phyloP scores from a whole-genome alignment of 2,329 filamentous ascomycete species.

The Sarocladiaceae sp. region DNA sequence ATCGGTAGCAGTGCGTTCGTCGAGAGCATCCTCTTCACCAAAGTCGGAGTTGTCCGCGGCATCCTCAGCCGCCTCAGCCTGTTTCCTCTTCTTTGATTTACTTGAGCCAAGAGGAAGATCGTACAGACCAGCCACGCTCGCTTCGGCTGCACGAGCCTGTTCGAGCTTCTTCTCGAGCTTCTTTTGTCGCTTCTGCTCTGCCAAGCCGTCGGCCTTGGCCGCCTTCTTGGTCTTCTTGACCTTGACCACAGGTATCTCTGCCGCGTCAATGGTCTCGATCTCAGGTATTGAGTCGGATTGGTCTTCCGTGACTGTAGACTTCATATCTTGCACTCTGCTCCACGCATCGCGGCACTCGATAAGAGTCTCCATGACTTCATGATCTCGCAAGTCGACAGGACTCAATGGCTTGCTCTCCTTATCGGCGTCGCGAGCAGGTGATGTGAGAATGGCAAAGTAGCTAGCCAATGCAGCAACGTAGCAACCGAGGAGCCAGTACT shows the following conservation, averaged over 20 bases:
- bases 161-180: constrained; percentile 39
- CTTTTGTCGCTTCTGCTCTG: constrained; percentile 14
- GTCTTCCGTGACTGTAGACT: constrained; percentile 31
- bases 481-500: constrained; percentile 75
- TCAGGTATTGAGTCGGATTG: constrained; percentile 13
- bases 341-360: constrained; percentile 78
- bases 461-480: constrained; percentile 85
- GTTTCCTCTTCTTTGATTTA: constrained; percentile 36
- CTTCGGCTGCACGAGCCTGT: constrained; percentile 61
- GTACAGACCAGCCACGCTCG: constrained; percentile 65
- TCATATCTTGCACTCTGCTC: constrained; percentile 67
- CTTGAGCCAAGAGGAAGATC: constrained; percentile 50
- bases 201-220: constrained; percentile 26
- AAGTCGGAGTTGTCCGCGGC: constrained; percentile 76
- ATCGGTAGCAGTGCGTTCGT: constrained; percentile 73
- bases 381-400: constrained; percentile 78
- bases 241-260: constrained; percentile 14
- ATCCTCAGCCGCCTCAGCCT: constrained; percentile 26
- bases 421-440: constrained; percentile 59
- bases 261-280: constrained; percentile 19
- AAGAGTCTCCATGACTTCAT: constrained; percentile 84
- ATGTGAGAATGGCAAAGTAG: constrained; percentile 93
- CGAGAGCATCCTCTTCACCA: constrained; percentile 80
- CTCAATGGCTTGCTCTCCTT: constrained; percentile 57
- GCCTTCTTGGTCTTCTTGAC: constrained; percentile 23